Evolutionary conservation across 176 grass and related monocot species (phyloP), one percentile per base, ranked within the genome.

Genomic region (Zoysia pacifica): DNA sequence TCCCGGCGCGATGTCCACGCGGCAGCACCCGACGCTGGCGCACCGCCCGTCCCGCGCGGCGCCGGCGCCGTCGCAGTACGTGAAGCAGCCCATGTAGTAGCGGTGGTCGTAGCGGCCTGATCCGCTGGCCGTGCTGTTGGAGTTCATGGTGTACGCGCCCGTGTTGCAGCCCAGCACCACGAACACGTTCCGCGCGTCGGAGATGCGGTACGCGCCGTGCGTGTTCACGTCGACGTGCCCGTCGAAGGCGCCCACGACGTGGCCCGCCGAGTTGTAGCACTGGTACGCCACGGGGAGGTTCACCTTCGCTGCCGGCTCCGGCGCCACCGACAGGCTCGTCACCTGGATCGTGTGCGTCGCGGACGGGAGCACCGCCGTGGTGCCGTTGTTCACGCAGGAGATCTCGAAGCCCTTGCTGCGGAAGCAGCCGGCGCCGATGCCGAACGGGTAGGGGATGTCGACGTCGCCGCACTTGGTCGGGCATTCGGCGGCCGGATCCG

Each of bases 71-170:
- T 7, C 5, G 35, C 80, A 74, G 80, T 73, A 82, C 58, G 81
- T 0, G 50, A 83, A 14, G 72, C 81, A 83, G 12, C 81, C 81
- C 71, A 39, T 59, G 70, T 44, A 76, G 62, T 59, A 83, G 16
- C 6, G 0, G 71, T 16, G 2, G 0, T 8, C 0, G 47, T 54
- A 62, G 15, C 13, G 54, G 18, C 67, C 50, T 1, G 11, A 1
- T 4, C 14, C 6, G 6, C 1, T 13, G 63, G 35, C 62, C 10
- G 4, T 41, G 11, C 19, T 15, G 37, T n/a, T n/a, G 51, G 51
- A 56, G 51, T 28, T 74, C 53, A n/a, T 44, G 53, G 53, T 74
- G 72, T 12, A 74, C 9, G 72, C 72, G 3, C 9, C 4, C 52
- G 53, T 74, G 72, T 74, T 74, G 72, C 72, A 74, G 0, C 72